These are phyloP conservation scores for Cladosporium colombiae DNA, from an alignment of 2,329 filamentous ascomycete genomes.

Conservation along the genomic window DNA sequence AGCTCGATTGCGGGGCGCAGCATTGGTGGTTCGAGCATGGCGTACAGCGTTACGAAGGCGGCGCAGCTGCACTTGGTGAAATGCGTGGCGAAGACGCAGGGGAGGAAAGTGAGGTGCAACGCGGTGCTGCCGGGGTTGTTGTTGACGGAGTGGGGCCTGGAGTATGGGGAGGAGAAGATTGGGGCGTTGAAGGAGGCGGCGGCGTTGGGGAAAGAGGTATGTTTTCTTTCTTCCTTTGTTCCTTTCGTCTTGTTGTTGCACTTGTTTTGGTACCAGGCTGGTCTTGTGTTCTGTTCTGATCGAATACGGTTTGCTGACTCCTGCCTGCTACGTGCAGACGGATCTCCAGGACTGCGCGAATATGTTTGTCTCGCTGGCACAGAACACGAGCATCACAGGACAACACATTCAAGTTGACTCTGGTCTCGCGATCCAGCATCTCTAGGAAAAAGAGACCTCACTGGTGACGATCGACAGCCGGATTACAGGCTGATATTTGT, in stretches of 20 bases:
- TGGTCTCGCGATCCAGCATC: conserved; percentile 21
- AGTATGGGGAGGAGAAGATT: conserved; percentile 55
- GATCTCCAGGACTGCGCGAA: conserved; percentile 57
- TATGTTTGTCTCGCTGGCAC: conserved; percentile 56
- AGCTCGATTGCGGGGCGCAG: conserved; percentile 59
- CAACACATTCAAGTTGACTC: conserved; percentile 47
- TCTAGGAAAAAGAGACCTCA: neutral
- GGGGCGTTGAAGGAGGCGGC: conserved; percentile 56
- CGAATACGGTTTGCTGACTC: neutral
- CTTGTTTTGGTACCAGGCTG: neutral
- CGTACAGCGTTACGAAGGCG: conserved; percentile 77
- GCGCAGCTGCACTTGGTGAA: conserved; percentile 69
- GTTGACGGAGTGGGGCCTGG: conserved; percentile 64
- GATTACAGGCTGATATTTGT: neutral
- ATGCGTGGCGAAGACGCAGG: conserved; percentile 62
- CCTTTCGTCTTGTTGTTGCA: neutral
- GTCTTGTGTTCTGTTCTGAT: neutral
- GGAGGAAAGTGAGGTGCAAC: conserved; percentile 64
- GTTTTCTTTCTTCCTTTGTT: conserved; percentile 29
- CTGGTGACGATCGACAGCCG: neutral
- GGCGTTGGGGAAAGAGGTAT: conserved; percentile 60
- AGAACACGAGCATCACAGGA: conserved; percentile 54
- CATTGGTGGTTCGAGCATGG: conserved; percentile 60
- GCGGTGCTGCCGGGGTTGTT: conserved; percentile 65
- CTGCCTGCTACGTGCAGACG: conserved; percentile 38